phyloP scores from a whole-genome alignment of 345 rosid species.

The Erodium maritimum region DNA sequence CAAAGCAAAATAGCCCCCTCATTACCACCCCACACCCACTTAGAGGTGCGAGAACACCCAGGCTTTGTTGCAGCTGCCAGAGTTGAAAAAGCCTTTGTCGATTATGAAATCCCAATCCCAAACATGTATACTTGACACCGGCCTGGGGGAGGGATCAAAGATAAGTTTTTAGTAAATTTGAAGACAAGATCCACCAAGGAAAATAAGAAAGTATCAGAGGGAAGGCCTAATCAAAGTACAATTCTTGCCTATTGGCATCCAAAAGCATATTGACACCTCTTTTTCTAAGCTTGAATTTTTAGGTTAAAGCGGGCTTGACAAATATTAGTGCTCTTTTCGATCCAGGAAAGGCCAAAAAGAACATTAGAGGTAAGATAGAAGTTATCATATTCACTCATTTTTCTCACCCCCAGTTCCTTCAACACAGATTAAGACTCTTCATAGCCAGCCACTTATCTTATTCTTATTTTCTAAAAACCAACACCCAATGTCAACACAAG shows the following conservation, averaged over 20 bases:
- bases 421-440: too few relatives aligned
- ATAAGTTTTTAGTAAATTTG: neutral
- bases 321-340: too few relatives aligned
- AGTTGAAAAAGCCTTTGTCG: constrained; percentile 50
- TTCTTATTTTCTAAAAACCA: too few relatives aligned
- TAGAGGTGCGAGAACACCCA: constrained; percentile 82
- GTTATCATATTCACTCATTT: too few relatives aligned
- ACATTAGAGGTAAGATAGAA: too few relatives aligned
- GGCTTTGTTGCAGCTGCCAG: constrained; percentile 85
- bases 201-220: neutral
- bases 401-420: too few relatives aligned
- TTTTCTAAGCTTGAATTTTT: too few relatives aligned
- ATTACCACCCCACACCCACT: constrained; percentile 80
- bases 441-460: too few relatives aligned
- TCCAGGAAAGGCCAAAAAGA: too few relatives aligned
- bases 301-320: too few relatives aligned
- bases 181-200: neutral
- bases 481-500: too few relatives aligned
- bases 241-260: neutral
- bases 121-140: constrained; percentile 19
- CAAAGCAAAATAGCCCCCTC: constrained; percentile 35
- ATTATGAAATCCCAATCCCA: constrained; percentile 34
- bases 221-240: neutral
- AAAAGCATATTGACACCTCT: too few relatives aligned
- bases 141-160: constrained; percentile 25